A percentile compares a stretch with the other conserved stretches of the same genome.
Conservation (phyloP, 805 yeast genomes). For the Candida awuae region DNA sequence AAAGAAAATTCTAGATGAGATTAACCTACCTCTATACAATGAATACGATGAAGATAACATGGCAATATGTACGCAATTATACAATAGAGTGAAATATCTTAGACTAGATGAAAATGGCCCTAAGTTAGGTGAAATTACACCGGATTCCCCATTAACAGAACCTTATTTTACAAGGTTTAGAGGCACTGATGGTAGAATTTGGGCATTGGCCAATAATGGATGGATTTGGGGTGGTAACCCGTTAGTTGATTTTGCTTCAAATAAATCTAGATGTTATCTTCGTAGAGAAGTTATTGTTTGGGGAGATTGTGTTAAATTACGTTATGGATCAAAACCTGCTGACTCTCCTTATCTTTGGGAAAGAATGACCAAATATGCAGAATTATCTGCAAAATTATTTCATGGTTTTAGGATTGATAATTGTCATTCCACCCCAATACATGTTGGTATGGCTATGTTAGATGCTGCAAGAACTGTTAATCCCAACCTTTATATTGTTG, state of each 20-base stretch:
- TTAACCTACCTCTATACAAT: constrained; percentile 64
- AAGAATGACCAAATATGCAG: constrained; percentile 73
- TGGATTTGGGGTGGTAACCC: constrained; percentile 99
- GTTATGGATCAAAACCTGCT: constrained; percentile 69
- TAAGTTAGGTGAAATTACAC: constrained; percentile 56
- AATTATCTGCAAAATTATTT: constrained; percentile 62
- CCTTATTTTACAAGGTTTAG: constrained; percentile 77
- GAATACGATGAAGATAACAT: constrained; percentile 68
- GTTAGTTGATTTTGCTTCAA: constrained; percentile 84
- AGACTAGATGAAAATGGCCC: constrained; percentile 82
- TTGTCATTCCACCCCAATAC: constrained; percentile 93
- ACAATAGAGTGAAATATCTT: constrained; percentile 66
- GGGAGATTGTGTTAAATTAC: constrained; percentile 93
- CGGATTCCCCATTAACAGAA: constrained; percentile 61
- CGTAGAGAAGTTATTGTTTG: constrained; percentile 92
- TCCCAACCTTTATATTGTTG: constrained; percentile 85
- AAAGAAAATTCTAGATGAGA: constrained; percentile 56
- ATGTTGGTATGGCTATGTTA: constrained; percentile 82
- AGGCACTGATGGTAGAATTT: constrained; percentile 44
- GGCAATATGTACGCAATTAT: constrained; percentile 59
- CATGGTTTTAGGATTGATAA: constrained; percentile 91
- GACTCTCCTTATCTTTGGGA: constrained; percentile 91
- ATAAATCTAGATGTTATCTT: constrained; percentile 68
- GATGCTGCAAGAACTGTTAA: constrained; percentile 82
- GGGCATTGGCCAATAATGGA: constrained; percentile 87